These are phyloP conservation scores for Volvox africanus DNA, from an alignment of 139 green algal species.

Conservation along the genomic window DNA sequence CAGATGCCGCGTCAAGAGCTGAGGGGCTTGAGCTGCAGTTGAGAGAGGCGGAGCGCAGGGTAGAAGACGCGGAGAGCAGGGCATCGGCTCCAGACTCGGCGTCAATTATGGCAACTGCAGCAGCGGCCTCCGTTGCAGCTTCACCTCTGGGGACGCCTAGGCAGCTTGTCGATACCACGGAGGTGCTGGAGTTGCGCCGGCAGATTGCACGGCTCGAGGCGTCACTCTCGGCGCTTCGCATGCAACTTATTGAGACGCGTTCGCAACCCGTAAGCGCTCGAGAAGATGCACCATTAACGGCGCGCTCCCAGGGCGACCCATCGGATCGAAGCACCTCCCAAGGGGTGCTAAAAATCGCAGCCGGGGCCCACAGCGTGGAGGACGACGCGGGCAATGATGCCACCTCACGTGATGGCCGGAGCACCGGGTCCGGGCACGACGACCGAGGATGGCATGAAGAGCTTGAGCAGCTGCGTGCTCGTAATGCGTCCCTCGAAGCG, in stretches of 20 bases:
- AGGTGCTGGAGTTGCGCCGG: conserved; percentile 12
- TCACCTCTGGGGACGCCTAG: not conserved
- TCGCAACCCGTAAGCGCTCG: not conserved
- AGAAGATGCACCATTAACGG: not conserved
- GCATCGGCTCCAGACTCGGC: not conserved
- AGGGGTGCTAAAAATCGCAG: not conserved
- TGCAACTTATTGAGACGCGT: conserved; percentile 9
- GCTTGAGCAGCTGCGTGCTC: conserved; percentile 21
- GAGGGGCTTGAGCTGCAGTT: not conserved
- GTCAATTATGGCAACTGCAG: not conserved
- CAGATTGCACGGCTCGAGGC: conserved; percentile 29
- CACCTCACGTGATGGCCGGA: not conserved
- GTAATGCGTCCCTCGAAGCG: conserved; percentile 1
- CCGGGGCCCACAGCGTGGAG: not conserved
- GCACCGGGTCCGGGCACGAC: not conserved
- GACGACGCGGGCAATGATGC: not conserved
- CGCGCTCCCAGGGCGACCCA: not conserved
- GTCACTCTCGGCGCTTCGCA: conserved; percentile 6
- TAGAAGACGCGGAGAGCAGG: not conserved
- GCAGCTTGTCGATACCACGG: conserved; percentile 29
- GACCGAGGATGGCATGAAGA: conserved; percentile 15
- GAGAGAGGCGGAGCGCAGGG: not conserved
- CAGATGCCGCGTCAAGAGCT: not conserved
- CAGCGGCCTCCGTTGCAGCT: not conserved
- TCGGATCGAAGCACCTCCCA: not conserved